Evolutionary conservation across 352 stramenopile genomes (phyloP), one percentile per base, ranked within the genome.

Genomic region (Pythium dissimile): DNA sequence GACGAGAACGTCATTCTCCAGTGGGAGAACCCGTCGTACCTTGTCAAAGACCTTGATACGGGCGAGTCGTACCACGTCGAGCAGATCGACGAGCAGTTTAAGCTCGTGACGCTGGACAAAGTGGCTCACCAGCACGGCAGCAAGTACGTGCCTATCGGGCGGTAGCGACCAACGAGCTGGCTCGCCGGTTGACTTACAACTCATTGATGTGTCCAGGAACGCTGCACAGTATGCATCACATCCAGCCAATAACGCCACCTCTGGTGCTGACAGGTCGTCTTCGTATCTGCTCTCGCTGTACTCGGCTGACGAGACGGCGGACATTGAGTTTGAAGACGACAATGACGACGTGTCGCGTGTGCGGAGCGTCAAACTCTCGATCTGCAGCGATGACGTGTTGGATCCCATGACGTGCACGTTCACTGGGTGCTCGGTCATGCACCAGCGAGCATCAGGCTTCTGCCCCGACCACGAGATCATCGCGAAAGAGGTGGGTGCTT

Each of bases 51-150:
- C 56, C 69, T 92, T 37, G 83, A 92, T 60, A 90, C 77, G 35
- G 83, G 83, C 32, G 75, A 89, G 64, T 86, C 72, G 18, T 92
- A 90, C 53, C 67, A 79, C 23, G 80, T 92, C 5, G 83, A 92
- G 44, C 78, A 92, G 64, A 92, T 92, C 59, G 83, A 92, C 47
- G 80, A 89, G 66, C 79, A 89, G 41, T 92, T 89, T 48, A 85
- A 71, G 18, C 66, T 92, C 41, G 73, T 90, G 23, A 90, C 80
- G 31, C 66, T 92, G 13, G 83, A 92, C 39, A 76, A 76, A 8
- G 67, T 90, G 21, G 77, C 67, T 5, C 66, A 73, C 27, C 75
- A 90, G 50, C 75, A 85, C 52, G 70, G 75, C 57, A 70, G 68
- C 47, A 84, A 73, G 75, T 85, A 67, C 18, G 69, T 71, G 34